Evolutionary conservation across 1,284 basidiomycete species (phyloP).

Genomic region (Apiotrichum sp.): DNA sequence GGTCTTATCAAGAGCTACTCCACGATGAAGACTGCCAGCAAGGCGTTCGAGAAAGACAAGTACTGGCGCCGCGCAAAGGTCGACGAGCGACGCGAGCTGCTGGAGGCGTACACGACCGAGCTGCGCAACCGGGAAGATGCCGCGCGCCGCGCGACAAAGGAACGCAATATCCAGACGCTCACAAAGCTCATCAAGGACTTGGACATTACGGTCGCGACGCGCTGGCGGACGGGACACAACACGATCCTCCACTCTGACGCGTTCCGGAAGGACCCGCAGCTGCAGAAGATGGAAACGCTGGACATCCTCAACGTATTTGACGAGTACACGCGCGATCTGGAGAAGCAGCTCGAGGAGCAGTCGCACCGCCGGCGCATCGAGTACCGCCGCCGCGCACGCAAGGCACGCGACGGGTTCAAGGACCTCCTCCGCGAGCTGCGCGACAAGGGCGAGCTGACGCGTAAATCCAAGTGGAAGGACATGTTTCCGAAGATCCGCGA

Average conservation of each 20-base stretch:
- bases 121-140: conserved; percentile 80
- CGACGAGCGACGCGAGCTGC: conserved; percentile 73
- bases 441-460: conserved; percentile 62
- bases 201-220: conserved; percentile 77
- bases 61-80: conserved; percentile 82
- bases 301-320: conserved; percentile 88
- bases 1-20: conserved; percentile 81
- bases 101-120: conserved; percentile 81
- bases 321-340: conserved; percentile 77
- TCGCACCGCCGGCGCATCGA: conserved; percentile 71
- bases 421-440: conserved; percentile 67
- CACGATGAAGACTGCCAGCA: conserved; percentile 78
- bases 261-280: conserved; percentile 66
- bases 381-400: conserved; percentile 71
- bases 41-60: conserved; percentile 70
- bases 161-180: conserved; percentile 70
- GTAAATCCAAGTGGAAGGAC: conserved; percentile 84
- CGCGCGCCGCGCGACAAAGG: conserved; percentile 56
- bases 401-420: conserved; percentile 81
- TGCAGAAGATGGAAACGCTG: conserved; percentile 73
- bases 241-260: conserved; percentile 68
- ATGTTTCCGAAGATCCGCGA: conserved; percentile 69
- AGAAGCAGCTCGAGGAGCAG: conserved; percentile 81
- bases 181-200: conserved; percentile 71
- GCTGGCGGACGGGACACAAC: conserved; percentile 75